Conservation (phyloP, 108 stramenopile species). For the Skeletonema tropicum region DNA sequence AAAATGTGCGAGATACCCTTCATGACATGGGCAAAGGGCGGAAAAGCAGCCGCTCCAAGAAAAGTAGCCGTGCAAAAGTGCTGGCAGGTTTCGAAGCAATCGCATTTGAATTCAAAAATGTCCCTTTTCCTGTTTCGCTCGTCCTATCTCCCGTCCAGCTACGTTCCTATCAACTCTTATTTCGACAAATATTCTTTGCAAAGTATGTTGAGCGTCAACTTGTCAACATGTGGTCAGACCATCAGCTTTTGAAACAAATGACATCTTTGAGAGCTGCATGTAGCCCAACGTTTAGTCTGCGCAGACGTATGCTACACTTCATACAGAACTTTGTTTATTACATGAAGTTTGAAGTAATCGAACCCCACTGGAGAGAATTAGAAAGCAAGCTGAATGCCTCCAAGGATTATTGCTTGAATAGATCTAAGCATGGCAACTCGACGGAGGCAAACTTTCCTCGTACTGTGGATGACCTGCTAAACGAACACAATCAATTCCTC, state of each 20-base stretch:
- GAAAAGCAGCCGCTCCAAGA: conserved; percentile 26
- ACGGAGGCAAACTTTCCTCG: conserved; percentile 40
- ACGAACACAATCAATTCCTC: conserved; percentile 88
- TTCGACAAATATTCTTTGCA: conserved; percentile 96
- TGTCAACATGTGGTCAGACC: conserved; percentile 86
- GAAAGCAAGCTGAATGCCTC: conserved; percentile 45
- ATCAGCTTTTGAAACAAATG: conserved; percentile 91
- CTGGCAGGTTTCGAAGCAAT: conserved; percentile 91
- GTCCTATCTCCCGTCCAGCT: conserved; percentile 80
- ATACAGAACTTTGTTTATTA: conserved; percentile 97
- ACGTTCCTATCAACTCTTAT: conserved; percentile 94
- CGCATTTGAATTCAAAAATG: conserved; percentile 75
- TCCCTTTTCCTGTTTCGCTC: conserved; percentile 92
- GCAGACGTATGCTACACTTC: conserved; percentile 98
- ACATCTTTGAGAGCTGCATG: conserved; percentile 67
- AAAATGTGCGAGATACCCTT: conserved; percentile 66
- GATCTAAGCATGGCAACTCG: not conserved
- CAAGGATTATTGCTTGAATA: conserved; percentile 24
- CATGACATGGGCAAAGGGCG: conserved; percentile 61
- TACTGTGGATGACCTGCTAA: conserved; percentile 90
- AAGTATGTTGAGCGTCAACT: conserved; percentile 98
- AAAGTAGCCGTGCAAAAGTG: conserved; percentile 54
- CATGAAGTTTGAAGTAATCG: conserved; percentile 96
- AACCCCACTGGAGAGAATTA: conserved; percentile 90
- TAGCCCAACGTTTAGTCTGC: conserved; percentile 81